Evolutionary conservation across 2,329 filamentous ascomycete species (phyloP).

Genomic region (Microcera coccophila): DNA sequence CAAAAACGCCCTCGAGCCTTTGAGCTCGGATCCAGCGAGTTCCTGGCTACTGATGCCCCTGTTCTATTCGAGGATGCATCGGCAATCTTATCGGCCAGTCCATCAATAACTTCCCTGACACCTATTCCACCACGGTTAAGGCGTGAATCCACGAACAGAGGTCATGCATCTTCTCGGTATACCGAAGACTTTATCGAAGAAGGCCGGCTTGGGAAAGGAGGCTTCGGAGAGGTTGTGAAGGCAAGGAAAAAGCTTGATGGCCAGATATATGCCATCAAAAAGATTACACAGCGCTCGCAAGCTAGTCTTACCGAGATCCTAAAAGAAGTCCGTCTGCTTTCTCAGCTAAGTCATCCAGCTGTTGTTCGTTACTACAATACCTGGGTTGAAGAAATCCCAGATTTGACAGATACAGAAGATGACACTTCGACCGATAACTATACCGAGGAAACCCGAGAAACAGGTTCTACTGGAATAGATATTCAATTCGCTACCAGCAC

Average conservation of each 20-base stretch:
- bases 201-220: slow-evolving; percentile 83
- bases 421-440: slow-evolving; percentile 53
- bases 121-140: slow-evolving; percentile 48
- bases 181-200: slow-evolving; percentile 87
- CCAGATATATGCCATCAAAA: slow-evolving; percentile 93
- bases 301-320: slow-evolving; percentile 76
- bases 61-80: slow-evolving; percentile 48
- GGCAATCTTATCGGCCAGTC: slow-evolving; percentile 39
- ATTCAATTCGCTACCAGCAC: slow-evolving; percentile 68
- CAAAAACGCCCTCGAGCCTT: slow-evolving; percentile 84
- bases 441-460: slow-evolving; percentile 34
- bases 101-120: slow-evolving; percentile 40
- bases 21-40: slow-evolving; percentile 61
- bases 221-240: slow-evolving; percentile 94
- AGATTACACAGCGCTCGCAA: slow-evolving; percentile 79
- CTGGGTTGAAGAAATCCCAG: slow-evolving; percentile 75
- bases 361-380: slow-evolving; percentile 90
- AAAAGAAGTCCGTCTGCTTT: slow-evolving; percentile 82
- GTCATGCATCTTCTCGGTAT: slow-evolving; percentile 65
- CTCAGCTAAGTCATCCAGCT: slow-evolving; percentile 84
- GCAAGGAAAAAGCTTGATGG: slow-evolving; percentile 91
- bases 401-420: slow-evolving; percentile 52
- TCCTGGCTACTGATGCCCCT: slow-evolving; percentile 61
- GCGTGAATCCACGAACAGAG: slow-evolving; percentile 58
- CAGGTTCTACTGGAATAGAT: slow-evolving; percentile 39